phyloP scores from a whole-genome alignment of 1,139 yeast genomes.

The Scheffersomyces segobiensis region DNA sequence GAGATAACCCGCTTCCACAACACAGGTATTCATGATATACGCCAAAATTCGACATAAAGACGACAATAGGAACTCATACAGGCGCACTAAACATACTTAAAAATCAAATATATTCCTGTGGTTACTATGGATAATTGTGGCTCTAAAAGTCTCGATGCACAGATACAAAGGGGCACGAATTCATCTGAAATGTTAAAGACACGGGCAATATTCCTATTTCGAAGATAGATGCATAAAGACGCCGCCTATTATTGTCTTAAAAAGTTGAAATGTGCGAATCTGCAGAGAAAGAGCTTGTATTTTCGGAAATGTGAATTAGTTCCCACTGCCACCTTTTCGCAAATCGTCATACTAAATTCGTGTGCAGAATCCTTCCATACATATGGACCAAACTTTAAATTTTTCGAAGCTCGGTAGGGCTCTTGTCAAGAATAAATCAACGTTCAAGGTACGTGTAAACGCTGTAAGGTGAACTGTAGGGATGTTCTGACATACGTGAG shows the following conservation, averaged over 20 bases:
- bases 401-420: neutral
- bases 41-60: neutral
- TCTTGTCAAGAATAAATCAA: neutral
- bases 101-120: neutral
- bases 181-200: neutral
- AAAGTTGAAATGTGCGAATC: neutral
- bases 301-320: neutral
- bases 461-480: neutral
- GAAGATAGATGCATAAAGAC: neutral
- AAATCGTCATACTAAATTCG: neutral
- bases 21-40: neutral
- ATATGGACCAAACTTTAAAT: neutral
- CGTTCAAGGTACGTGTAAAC: neutral
- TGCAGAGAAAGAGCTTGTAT: neutral
- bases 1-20: neutral
- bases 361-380: slow-evolving; percentile 1
- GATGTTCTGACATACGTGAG: neutral
- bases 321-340: neutral
- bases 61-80: neutral
- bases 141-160: neutral
- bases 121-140: neutral
- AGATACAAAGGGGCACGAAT: neutral
- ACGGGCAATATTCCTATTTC: no score
- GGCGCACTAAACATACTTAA: neutral
- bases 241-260: neutral